A percentile compares a stretch with the other conserved stretches of the same genome.
Evolutionary conservation across 2,329 filamentous ascomycete species (phyloP).

Genomic region (Aspergillus tamarii): DNA sequence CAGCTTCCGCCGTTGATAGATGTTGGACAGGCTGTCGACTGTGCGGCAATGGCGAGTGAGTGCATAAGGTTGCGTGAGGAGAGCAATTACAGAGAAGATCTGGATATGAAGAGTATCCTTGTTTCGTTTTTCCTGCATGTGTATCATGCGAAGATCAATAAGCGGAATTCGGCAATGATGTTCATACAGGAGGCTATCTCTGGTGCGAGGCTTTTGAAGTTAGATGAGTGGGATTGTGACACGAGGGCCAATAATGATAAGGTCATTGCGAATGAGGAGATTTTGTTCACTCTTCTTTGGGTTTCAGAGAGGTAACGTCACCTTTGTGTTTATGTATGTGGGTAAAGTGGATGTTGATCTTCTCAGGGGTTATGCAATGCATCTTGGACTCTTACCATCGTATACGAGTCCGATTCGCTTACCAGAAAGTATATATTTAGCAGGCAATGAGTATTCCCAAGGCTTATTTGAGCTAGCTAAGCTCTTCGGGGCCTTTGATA

Average conservation of each 20-base stretch:
- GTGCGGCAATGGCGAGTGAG: constrained; percentile 22
- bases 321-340: background rate
- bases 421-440: constrained; percentile 2
- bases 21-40: constrained; percentile 18
- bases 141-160: constrained; percentile 36
- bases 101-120: constrained; percentile 26
- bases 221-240: constrained; percentile 22
- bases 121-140: constrained; percentile 38
- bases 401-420: constrained; percentile 22
- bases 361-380: constrained; percentile 34
- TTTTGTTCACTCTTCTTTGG: constrained; percentile 34
- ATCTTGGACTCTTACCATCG: constrained; percentile 32
- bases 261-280: constrained; percentile 28
- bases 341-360: background rate
- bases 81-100: constrained; percentile 20
- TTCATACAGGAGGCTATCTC: constrained; percentile 35
- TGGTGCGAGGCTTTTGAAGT: constrained; percentile 24
- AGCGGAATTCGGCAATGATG: constrained; percentile 31
- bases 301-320: constrained; percentile 33
- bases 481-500: constrained; percentile 31
- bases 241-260: constrained; percentile 1
- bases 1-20: constrained; percentile 25
- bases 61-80: constrained; percentile 29
- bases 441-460: constrained; percentile 23
- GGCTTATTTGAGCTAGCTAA: constrained; percentile 29